Evolutionary conservation across 1,139 yeast species (phyloP), one percentile per base, ranked within the genome.

Genomic region (Saccharomyces hybrid): DNA sequence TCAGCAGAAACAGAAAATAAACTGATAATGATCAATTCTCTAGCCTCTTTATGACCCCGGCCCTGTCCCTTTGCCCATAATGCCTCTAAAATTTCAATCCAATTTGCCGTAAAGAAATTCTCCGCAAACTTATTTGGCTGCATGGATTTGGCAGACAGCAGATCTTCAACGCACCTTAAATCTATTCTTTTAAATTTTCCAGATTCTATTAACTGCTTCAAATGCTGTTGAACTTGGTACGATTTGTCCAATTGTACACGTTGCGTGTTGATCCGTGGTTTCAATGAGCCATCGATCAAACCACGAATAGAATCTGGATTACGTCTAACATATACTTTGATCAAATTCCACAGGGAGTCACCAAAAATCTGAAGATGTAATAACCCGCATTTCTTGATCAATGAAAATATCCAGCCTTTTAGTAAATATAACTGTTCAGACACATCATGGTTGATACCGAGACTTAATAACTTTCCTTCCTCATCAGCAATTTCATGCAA

Each of bases 401-500:
- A 71, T 46, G 75, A 77, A 55, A 84, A 80, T 2, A 85, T 79
- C 63, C 78, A 75, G 0, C 73, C 67, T 61, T 83, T 75, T 47
- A 86, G 68, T 2, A 67, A 56, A 11, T 73, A 72, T 42, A 83
- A 77, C 62, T 84, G 84, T 50, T 72, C 71, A 32, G 75, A 71
- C 46, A 86, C 86, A 54, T 84, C 88, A 3, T 85, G 83, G 62
- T 86, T 86, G 29, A 83, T 79, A 1, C 93, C 95, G 50, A 86
- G 70, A 0, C 89, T 82, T 51, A 85, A 77, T 5, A 85, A 76
- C 66, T 78, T 80, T 7, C 78, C 75, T 46, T 79, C 71, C 59
- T 86, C 91, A 25, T 76, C 79, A 2, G 82, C 75, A 13, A 84
- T 81, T 65, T 86, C 93, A 52, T 69, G 70, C 8, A 86, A 67